Evolutionary conservation across 1,284 basidiomycete genomes (phyloP), one percentile per base, ranked within the genome.

Genomic region (Trichosporon inkin): DNA sequence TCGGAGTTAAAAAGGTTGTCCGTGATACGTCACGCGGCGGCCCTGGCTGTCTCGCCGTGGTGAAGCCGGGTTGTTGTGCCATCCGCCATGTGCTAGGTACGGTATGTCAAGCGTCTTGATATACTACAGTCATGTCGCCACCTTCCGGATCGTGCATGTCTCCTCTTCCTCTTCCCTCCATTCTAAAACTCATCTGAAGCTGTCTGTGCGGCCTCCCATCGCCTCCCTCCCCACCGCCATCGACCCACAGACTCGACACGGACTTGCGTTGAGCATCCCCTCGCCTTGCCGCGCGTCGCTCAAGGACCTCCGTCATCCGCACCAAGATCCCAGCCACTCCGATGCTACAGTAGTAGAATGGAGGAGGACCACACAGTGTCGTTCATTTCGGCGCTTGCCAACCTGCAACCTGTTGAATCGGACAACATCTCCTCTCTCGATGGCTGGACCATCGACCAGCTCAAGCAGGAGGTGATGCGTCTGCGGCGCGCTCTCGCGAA

Each of bases 381-480:
- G n/a, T 62, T 64, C 47, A 57, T 64, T 20, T 47, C 55, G 7
- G 63, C 60, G 19, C 58, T 64, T 20, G 60, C 60, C 20, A 51
- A 62, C 53, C 58, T 64, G 14, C 58, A 62, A 35, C 35, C 37
- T 13, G 41, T 47, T 17, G 51, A 35, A 7, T 34, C 11, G 20
- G 62, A 58, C 16, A 61, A 62, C 36, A n/a, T 58, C n/a, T 52
- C 60, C 1, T 14, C 44, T 1, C 64, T 68, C 34, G 63, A 64
- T 40, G 63, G 63, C 14, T 72, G 71, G 71, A 62, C 64, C 11
- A 38, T 53, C 4, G 69, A 67, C 19, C 66, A 69, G 41, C 63
- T 72, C 8, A 67, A 67, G 53, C 58, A 60, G 13, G 70, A 72
- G 53, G 66, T 72, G n/a, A 36, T 72, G 11, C 63, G 65, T 13